Percentiles rank a stretch among this genome's conserved stretches.
Conservation (phyloP, 139 green algal species). For the Chlamydomonas schloesseri region DNA sequence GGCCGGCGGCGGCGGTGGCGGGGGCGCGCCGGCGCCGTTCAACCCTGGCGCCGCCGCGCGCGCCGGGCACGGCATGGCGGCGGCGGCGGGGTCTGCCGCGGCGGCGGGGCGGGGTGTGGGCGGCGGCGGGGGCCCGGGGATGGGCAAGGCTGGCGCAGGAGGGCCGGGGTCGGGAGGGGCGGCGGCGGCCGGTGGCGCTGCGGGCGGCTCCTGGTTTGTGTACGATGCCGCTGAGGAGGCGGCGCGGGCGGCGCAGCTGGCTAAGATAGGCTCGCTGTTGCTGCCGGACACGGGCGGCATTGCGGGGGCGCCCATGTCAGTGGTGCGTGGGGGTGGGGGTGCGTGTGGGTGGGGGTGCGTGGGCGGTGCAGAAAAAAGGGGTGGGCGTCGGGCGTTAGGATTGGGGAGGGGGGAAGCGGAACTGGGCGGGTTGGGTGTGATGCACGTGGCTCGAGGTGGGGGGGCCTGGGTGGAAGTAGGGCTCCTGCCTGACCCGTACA, state of each 20-base stretch:
- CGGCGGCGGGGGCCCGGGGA: too few relatives aligned
- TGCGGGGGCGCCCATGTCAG: background rate
- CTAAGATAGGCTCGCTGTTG: constrained; percentile 12
- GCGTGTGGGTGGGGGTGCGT: too few relatives aligned
- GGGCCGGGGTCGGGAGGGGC: background rate
- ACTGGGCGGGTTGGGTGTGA: too few relatives aligned
- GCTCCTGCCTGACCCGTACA: too few relatives aligned
- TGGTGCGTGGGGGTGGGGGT: constrained; percentile 21
- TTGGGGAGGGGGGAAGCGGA: too few relatives aligned
- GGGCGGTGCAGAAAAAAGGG: too few relatives aligned
- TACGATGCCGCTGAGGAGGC: background rate
- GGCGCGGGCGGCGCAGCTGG: background rate
- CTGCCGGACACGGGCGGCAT: constrained; percentile 17
- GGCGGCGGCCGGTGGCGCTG: background rate
- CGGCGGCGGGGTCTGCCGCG: background rate
- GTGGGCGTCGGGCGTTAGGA: too few relatives aligned
- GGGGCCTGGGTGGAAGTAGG: too few relatives aligned
- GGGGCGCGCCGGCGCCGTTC: background rate
- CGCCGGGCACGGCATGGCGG: background rate
- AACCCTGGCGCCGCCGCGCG: too few relatives aligned
- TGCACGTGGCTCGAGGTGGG: too few relatives aligned
- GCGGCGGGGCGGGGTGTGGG: too few relatives aligned
- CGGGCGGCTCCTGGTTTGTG: background rate
- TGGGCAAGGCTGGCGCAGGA: too few relatives aligned
- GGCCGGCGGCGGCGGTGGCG: background rate